Conservation (phyloP, 495 filamentous ascomycete genomes). For the Halenospora varia region DNA sequence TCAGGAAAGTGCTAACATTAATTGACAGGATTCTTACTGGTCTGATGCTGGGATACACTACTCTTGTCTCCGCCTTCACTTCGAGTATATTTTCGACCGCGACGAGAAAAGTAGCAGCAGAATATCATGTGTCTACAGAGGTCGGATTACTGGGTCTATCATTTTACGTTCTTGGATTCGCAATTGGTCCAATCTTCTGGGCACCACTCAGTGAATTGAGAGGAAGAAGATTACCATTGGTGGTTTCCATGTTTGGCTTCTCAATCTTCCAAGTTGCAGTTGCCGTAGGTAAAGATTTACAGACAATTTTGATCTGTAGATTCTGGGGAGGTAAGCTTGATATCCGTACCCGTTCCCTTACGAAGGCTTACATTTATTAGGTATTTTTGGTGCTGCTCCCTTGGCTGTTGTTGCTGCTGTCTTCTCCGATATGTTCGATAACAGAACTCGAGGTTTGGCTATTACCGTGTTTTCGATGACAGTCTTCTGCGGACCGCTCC, state of each 20-base stretch:
- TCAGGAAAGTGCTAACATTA: slow-evolving; percentile 1
- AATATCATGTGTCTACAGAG: slow-evolving; percentile 53
- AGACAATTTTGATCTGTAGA: slow-evolving; percentile 76
- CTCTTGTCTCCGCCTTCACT: slow-evolving; percentile 69
- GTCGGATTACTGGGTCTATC: slow-evolving; percentile 64
- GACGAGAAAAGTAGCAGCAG: slow-evolving; percentile 42
- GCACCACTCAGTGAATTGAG: slow-evolving; percentile 76
- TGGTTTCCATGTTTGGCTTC: slow-evolving; percentile 75
- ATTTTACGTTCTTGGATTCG: slow-evolving; percentile 70
- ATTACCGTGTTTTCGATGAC: slow-evolving; percentile 81
- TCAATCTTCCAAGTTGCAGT: slow-evolving; percentile 69
- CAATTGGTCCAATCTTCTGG: slow-evolving; percentile 59
- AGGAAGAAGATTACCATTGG: slow-evolving; percentile 67
- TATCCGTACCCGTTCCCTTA: slow-evolving; percentile 32
- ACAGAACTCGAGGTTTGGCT: slow-evolving; percentile 71
- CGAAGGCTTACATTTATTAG: slow-evolving; percentile 17
- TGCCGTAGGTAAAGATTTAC: slow-evolving; percentile 72
- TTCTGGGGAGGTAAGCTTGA: slow-evolving; percentile 64
- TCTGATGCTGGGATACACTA: slow-evolving; percentile 74
- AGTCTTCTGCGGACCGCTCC: slow-evolving; percentile 76
- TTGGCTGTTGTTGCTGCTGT: slow-evolving; percentile 81
- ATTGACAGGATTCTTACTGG: slow-evolving; percentile 53
- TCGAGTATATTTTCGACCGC: slow-evolving; percentile 67
- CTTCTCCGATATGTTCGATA: slow-evolving; percentile 86
- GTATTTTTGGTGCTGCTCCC: slow-evolving; percentile 68